Base-by-base conservation (phyloP, 768 basidiomycete genomes). In the Panaeolus papilionaceus region DNA sequence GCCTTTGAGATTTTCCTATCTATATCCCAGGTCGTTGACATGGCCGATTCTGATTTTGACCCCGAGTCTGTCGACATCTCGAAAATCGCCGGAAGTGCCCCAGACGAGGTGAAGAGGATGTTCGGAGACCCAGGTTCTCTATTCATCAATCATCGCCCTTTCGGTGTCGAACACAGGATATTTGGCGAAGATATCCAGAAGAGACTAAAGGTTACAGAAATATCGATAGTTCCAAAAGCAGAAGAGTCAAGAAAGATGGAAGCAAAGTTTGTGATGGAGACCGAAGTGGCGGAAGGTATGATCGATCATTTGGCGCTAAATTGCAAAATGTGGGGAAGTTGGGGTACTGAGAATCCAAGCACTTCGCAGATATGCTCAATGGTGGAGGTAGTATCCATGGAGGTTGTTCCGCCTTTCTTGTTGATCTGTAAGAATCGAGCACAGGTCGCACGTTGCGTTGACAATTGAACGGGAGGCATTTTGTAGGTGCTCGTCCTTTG, bases 361-460 rank as follows among this genome's bases (percentile, higher is more conserved):
- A 18, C 58, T 4, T 37, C 3, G 26, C 62, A 89, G 88, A 89
- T 68, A 88, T 89, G 87, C 63, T 88, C 9, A 88, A 88, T 67
- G 79, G 77, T 20, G 69, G 61, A 3, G 80, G 81, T n/a, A 80
- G 74, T 47, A 70, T 89, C 1, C 88, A 89, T 61, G 88, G 88
- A 33, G 87, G 82, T 20, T 89, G 88, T 69, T 80, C 84, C 2
- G 87, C 85, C 0, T 80, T 84, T 64, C 74, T 89, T 4, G 81
- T 88, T 45, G 88, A 89, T 74, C 70, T 82, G 88, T 85, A 54
- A 37, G 83, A 79, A 58, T 38, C 14, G 54, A 18, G 49, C 14
- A 51, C 23, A 47, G 26, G 14, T 23, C 47, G 2, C 23, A 3
- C 20, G 47, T 49, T 49, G 23, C 10, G 20, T n/a, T 23, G 20